Evolutionary conservation across 2,329 filamentous ascomycete genomes (phyloP).

Genomic region (Neodidymelliopsis sp.): DNA sequence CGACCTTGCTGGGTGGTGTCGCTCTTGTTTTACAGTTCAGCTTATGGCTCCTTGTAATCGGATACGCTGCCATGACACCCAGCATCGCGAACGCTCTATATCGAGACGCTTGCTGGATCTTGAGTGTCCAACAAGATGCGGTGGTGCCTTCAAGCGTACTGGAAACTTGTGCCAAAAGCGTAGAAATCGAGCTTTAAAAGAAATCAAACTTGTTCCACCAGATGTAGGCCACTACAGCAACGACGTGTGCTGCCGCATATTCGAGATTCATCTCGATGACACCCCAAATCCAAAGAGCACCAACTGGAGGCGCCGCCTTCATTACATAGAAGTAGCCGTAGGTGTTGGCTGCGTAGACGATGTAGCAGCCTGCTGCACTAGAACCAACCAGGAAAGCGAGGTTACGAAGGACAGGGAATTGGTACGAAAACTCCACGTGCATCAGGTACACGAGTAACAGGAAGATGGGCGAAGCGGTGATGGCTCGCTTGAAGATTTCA

Average conservation of each 20-base stretch:
- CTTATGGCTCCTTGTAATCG: not conserved
- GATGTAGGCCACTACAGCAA: constrained; percentile 60
- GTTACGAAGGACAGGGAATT: constrained; percentile 56
- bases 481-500: constrained; percentile 61
- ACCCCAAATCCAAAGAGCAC: constrained; percentile 91
- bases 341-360: constrained; percentile 82
- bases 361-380: constrained; percentile 73
- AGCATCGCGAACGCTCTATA: not conserved
- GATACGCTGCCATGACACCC: not conserved
- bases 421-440: constrained; percentile 50
- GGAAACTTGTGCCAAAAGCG: too few species aligned
- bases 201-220: constrained; percentile 64
- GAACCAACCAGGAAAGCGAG: constrained; percentile 69
- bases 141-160: too few species aligned
- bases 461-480: constrained; percentile 54
- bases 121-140: too few species aligned
- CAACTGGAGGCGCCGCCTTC: constrained; percentile 89
- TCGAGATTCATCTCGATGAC: constrained; percentile 83
- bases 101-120: too few species aligned
- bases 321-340: constrained; percentile 86
- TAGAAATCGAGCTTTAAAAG: constrained; percentile 37
- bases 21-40: not conserved
- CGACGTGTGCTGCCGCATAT: constrained; percentile 66
- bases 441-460: constrained; percentile 55
- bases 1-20: too few species aligned